These are phyloP conservation scores for Ogataea nakhonphanomensis DNA, from an alignment of 805 yeast species.

Conservation along the genomic window DNA sequence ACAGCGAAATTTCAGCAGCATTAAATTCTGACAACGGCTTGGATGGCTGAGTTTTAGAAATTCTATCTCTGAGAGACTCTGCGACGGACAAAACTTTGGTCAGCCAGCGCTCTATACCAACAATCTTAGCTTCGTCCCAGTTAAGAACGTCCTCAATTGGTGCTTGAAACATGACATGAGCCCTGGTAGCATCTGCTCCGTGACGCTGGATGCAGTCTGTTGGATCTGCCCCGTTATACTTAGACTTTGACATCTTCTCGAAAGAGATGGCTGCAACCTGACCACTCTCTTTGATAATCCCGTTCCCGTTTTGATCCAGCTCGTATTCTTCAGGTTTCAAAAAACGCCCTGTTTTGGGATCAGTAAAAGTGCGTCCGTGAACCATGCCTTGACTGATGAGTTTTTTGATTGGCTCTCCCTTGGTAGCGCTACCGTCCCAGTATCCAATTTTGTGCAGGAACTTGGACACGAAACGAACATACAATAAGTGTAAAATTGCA, in stretches of 20 bases:
- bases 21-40: constrained; percentile 20
- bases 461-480: constrained; percentile 82
- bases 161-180: constrained; percentile 89
- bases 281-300: constrained; percentile 49
- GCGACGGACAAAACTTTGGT: constrained; percentile 46
- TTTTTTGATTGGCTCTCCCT: constrained; percentile 77
- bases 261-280: constrained; percentile 51
- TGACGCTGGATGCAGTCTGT: constrained; percentile 63
- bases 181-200: constrained; percentile 94
- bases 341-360: constrained; percentile 71
- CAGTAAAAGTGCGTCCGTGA: constrained; percentile 78
- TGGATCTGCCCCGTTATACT: constrained; percentile 93
- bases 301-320: constrained; percentile 35
- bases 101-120: constrained; percentile 87
- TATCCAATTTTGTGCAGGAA: constrained; percentile 63
- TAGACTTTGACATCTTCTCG: constrained; percentile 97
- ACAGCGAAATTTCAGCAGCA: constrained; percentile 50
- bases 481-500: constrained; percentile 87
- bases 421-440: constrained; percentile 58
- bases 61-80: constrained; percentile 16
- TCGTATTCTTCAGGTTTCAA: constrained; percentile 76
- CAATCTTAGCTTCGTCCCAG: constrained; percentile 89
- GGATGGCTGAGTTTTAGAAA: constrained; percentile 3
- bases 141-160: constrained; percentile 76
- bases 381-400: constrained; percentile 98